phyloP scores from a whole-genome alignment of 352 stramenopile genomes.

The Pythium phragmitis region DNA sequence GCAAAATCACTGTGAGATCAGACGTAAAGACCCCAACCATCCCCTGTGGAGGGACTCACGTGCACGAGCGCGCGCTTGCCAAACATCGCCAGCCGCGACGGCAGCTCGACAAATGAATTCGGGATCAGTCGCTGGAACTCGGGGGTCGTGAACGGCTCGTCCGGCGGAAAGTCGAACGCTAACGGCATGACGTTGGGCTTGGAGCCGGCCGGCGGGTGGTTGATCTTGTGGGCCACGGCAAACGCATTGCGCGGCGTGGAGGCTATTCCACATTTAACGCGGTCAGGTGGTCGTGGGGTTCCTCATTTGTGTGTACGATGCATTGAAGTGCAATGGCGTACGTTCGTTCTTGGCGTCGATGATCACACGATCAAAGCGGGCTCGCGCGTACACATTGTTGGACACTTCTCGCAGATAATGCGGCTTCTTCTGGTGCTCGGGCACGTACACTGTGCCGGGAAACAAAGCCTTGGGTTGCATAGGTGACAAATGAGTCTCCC shows the following conservation, averaged over 20 bases:
- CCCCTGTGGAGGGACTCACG: conserved; percentile 31
- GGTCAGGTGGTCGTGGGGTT: not conserved
- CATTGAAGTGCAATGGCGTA: conserved; percentile 20
- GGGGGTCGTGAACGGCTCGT: conserved; percentile 71
- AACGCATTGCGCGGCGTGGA: conserved; percentile 61
- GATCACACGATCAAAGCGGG: conserved; percentile 85
- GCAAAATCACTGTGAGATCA: not conserved
- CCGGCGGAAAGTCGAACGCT: conserved; percentile 74
- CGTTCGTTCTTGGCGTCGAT: conserved; percentile 82
- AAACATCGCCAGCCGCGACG: conserved; percentile 79
- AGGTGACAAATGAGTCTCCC: not conserved
- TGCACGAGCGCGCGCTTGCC: conserved; percentile 85
- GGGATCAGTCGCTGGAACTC: conserved; percentile 71
- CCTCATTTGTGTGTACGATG: not conserved
- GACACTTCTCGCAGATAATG: conserved; percentile 68
- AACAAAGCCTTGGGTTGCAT: conserved; percentile 53
- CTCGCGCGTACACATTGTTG: conserved; percentile 74
- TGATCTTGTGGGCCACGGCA: conserved; percentile 85
- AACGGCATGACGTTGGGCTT: conserved; percentile 82
- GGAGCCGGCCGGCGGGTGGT: conserved; percentile 67
- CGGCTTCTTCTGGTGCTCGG: conserved; percentile 85
- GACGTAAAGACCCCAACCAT: not conserved
- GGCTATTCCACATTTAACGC: conserved; percentile 29
- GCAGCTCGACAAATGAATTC: conserved; percentile 79
- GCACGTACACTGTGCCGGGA: conserved; percentile 77